A percentile compares a stretch with the other conserved stretches of the same genome.
Evolutionary conservation across 345 rosid genomes (phyloP).

Genomic region (Rhodamnia rubescens): DNA sequence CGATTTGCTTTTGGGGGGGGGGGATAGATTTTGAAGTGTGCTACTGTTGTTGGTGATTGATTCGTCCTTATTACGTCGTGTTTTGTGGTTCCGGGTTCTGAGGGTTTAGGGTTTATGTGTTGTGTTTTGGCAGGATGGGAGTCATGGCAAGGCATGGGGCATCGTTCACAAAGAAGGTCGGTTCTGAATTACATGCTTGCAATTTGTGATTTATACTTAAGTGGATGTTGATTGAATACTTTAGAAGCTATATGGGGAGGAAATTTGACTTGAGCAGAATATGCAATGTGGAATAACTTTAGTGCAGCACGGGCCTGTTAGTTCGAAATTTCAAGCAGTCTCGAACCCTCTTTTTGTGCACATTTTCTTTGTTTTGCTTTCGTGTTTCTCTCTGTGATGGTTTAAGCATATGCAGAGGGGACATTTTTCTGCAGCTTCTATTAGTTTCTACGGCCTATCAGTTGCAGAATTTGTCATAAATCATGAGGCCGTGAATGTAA

Average conservation of each 20-base stretch:
- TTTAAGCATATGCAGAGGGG: not conserved
- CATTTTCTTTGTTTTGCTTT: not conserved
- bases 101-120: constrained; percentile 1
- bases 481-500: not conserved
- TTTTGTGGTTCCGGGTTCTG: not conserved
- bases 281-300: not conserved
- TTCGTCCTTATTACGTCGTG: not conserved
- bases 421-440: not conserved
- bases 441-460: not conserved
- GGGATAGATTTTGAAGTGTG: not conserved
- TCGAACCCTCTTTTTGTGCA: not conserved
- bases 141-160: constrained; percentile 98
- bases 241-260: not conserved
- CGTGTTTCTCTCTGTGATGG: not conserved
- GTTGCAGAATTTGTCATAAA: not conserved
- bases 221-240: not conserved
- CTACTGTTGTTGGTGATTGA: not conserved
- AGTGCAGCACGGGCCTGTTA: not conserved
- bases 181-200: constrained; percentile 8
- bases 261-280: not conserved
- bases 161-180: constrained; percentile 76
- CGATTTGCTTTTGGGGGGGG: not conserved
- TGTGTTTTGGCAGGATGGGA: constrained; percentile 67
- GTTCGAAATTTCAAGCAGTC: not conserved
- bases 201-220: not conserved